Base-by-base conservation (phyloP, 305 asterid species). In the Fraxinus greggii region DNA sequence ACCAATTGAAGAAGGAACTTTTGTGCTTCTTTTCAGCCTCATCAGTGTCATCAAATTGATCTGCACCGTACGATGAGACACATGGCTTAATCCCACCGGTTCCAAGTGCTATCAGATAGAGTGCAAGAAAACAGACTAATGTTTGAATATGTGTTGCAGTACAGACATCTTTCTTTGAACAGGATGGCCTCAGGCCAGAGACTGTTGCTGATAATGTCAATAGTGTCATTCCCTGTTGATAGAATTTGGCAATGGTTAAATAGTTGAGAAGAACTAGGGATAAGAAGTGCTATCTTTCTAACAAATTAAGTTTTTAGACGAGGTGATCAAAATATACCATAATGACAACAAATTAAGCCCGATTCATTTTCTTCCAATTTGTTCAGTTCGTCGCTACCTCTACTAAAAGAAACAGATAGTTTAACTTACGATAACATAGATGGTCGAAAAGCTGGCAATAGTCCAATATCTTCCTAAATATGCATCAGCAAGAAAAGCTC, bases 401-500 rank as follows among this genome's bases (percentile, higher is more conserved):
- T 54, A 36, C 13, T 48, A 42, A 26, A 75, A 15, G 19, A 2
- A 73, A 45, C 12, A 80, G 73, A 23, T 19, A 8, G 78, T 26
- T 45, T 74, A 83, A 86, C 96, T 87, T 87, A 93, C 98, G 82
- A 95, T 81, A 40, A 92, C 94, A 83, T 93, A 95, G 40, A 95
- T 88, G 91, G 83, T 90, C 1, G 98, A 95, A 89, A 93, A 95
- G 65, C 70, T 6, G 19, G 97, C 97, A 15, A 95, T 95, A 0
- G 98, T 95, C 90, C 95, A 87, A 78, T 95, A 95, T 92, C 98
- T 88, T 79, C 98, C 98, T 1, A 93, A 87, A 84, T 92, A 95
- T 17, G 98, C 91, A 90, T 95, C 98, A 35, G 98, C 98, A 12
- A 95, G 85, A 82, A 95, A 93, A 72, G 97, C 98, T 76, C 98